Conservation (phyloP, 176 grass and related monocot genomes). For the Dendrocalamus sinicus region DNA sequence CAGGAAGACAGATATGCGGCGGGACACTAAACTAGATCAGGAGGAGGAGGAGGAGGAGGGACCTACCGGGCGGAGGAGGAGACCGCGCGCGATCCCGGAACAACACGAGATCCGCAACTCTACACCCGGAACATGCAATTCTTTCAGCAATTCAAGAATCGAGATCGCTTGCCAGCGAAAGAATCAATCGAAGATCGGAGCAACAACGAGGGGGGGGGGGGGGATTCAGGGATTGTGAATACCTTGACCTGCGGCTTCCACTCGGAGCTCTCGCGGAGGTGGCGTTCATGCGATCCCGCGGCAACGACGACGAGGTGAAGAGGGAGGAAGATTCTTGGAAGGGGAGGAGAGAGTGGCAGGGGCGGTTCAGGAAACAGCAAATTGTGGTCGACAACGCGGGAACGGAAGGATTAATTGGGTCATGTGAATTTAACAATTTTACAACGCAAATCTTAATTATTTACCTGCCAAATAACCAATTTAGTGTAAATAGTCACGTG, state of each 20-base stretch:
- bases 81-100: neutral
- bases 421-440: too few relatives aligned
- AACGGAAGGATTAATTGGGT: too few relatives aligned
- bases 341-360: neutral
- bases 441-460: neutral
- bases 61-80: neutral
- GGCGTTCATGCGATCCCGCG: neutral
- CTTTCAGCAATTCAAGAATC: too few relatives aligned
- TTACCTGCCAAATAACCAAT: neutral
- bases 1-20: neutral
- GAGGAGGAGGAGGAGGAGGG: neutral
- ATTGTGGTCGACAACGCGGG: too few relatives aligned
- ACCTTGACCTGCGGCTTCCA: neutral
- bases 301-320: neutral
- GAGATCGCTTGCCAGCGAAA: too few relatives aligned
- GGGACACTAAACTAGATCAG: neutral
- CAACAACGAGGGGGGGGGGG: neutral
- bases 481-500: neutral
- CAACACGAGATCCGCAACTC: neutral
- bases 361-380: neutral
- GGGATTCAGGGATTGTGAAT: neutral
- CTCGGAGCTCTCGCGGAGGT: neutral
- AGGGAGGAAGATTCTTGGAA: neutral
- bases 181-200: too few relatives aligned
- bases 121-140: neutral